Base-by-base conservation (phyloP, 495 filamentous ascomycete genomes). In the Trichoderma erinaceum region DNA sequence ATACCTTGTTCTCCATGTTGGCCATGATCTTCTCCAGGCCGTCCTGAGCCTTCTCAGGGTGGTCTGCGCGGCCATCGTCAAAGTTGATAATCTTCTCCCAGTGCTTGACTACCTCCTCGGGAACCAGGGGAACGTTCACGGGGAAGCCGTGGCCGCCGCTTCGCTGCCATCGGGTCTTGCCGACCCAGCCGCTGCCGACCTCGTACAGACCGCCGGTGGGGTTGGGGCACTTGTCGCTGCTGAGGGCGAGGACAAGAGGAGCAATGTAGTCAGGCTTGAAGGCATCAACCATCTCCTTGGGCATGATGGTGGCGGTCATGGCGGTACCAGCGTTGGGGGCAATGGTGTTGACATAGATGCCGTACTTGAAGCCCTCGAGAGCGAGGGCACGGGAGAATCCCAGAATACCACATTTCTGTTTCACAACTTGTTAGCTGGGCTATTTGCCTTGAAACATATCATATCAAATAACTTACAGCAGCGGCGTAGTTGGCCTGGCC, bases 251-350 rank as follows among this genome's bases (percentile, higher is more conserved):
- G 63, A 99, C 94, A 50, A 97, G 77, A 63, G 95, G 95, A 58
- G 95, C 95, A 78, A 99, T 93, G 77, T 98, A 97, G 73, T 97
- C 95, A 58, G 95, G 95, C 88, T 99, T 99, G 87, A 99, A 97
- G 44, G 95, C 96, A 83, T 97, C 94, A 56, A 99, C 93, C 83
- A 98, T 88, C 80, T 98, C 95, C 74, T 97, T 92, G 46, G 95
- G 96, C 81, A 99, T 89, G 80, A 99, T 92, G 67, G 91, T 93
- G 68, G 88, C 84, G 69, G 95, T 99, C 92, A 99, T 96, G 74
- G 90, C 89, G 46, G 95, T 99, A 71, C 95, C 95, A 48, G 95
- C 95, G 74, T 99, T 99, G 50, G 95, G 95, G 41, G 95, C 95
- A 71, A 99, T 97, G 63, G 96, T 97, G 84, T 99, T 99, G 74